A percentile compares a stretch with the other conserved stretches of the same genome.
Evolutionary conservation across 306 rosid genomes (phyloP).

Genomic region (Pyrus betulifolia): DNA sequence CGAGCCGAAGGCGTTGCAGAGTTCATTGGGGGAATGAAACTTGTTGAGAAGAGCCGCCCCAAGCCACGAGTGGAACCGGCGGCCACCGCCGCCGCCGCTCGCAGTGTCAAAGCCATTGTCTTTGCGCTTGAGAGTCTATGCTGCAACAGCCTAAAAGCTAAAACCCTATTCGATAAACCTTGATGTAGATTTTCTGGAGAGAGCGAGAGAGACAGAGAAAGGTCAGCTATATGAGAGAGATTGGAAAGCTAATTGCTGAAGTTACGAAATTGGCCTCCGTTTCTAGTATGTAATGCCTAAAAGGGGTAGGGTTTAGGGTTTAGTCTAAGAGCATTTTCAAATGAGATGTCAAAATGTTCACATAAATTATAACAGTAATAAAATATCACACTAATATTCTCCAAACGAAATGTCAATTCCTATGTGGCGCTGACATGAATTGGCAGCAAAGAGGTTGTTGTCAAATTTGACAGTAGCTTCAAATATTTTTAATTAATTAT

Average conservation of each 20-base stretch:
- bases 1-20: slow-evolving; percentile 31
- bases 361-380: no score
- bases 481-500: no score
- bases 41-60: slow-evolving; percentile 46
- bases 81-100: slow-evolving; percentile 38
- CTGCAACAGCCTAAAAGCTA: neutral
- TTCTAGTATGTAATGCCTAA: neutral
- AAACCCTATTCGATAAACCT: neutral
- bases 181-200: neutral
- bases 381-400: no score
- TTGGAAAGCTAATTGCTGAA: neutral
- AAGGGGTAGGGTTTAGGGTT: no score
- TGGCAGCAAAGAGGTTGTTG: no score
- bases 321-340: no score
- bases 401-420: no score
- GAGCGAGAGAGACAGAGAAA: neutral
- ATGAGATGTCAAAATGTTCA: no score
- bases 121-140: neutral
- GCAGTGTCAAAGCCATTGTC: slow-evolving; percentile 39
- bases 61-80: slow-evolving; percentile 48
- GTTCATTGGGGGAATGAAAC: slow-evolving; percentile 41
- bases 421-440: no score
- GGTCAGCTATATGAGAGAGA: neutral
- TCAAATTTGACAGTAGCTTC: no score
- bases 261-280: neutral